Percentiles rank a stretch among this genome's conserved stretches.
These are phyloP conservation scores for Septoria linicola DNA, from an alignment of 2,329 filamentous ascomycete genomes.

Conservation along the genomic window DNA sequence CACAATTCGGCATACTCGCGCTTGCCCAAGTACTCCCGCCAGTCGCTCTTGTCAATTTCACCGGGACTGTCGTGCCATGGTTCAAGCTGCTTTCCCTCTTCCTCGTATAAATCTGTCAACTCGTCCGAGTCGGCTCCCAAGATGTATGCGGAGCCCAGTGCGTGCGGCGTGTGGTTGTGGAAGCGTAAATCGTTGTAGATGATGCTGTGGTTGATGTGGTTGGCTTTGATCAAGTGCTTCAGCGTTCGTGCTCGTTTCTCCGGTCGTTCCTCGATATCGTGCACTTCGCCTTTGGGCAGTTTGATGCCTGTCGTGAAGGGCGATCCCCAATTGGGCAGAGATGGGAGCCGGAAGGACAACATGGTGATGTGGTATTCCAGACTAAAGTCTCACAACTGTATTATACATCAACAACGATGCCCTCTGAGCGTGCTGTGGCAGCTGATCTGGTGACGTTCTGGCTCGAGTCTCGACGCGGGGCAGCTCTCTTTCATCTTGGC, in stretches of 20 bases:
- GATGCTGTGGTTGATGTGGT: conserved; percentile 86
- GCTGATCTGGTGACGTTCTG: no score
- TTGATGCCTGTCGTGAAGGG: conserved; percentile 39
- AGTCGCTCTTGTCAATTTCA: conserved; percentile 80
- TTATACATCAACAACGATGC: no score
- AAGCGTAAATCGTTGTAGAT: conserved; percentile 72
- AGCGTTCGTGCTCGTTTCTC: conserved; percentile 79
- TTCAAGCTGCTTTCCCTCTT: conserved; percentile 68
- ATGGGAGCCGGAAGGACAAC: conserved; percentile 28
- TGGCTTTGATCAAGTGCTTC: conserved; percentile 86
- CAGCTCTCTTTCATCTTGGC: no score
- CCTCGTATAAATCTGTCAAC: conserved; percentile 77
- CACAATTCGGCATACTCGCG: conserved; percentile 51
- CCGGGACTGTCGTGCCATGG: conserved; percentile 80
- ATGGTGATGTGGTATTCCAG: background rate
- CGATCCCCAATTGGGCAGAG: conserved; percentile 29
- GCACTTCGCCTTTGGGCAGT: conserved; percentile 67
- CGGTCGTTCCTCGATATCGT: conserved; percentile 75
- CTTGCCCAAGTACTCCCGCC: conserved; percentile 80
- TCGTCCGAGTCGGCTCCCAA: conserved; percentile 73
- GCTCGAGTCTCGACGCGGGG: no score
- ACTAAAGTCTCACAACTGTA: background rate
- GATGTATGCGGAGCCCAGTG: conserved; percentile 81
- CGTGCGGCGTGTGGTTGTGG: conserved; percentile 81
- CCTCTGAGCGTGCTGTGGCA: no score